phyloP scores from a whole-genome alignment of 2,329 filamentous ascomycete genomes.

The Knufia fluminis region DNA sequence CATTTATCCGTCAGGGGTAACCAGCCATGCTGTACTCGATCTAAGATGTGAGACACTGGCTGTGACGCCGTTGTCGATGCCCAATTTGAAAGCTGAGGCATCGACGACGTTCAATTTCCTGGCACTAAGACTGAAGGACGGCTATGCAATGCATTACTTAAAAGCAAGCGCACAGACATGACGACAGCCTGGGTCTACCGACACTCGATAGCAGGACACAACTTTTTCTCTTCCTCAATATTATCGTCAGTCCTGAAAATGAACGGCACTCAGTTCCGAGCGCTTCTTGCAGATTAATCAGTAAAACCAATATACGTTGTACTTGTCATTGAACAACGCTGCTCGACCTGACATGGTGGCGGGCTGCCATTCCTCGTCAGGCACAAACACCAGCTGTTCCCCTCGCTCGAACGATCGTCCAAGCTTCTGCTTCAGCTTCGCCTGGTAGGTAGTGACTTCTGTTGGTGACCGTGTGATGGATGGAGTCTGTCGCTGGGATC shows the following conservation, averaged over 20 bases:
- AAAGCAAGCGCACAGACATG: conserved; percentile 1
- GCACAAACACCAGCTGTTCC: conserved; percentile 1
- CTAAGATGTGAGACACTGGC: background rate
- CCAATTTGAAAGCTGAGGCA: conserved; percentile 5
- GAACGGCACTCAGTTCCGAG: conserved; percentile 1
- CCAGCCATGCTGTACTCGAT: background rate
- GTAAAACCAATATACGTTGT: background rate
- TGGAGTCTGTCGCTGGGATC: conserved; percentile 2
- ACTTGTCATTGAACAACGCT: conserved; percentile 1
- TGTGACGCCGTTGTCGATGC: conserved; percentile 1
- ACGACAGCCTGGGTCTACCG: conserved; percentile 1
- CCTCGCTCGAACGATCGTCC: background rate
- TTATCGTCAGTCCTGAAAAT: conserved; percentile 1
- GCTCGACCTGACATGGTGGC: conserved; percentile 2
- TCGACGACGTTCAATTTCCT: conserved; percentile 27
- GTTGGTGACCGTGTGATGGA: background rate
- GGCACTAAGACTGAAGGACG: conserved; percentile 1
- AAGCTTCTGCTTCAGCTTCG: background rate
- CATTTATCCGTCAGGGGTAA: too few species aligned
- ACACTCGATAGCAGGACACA: conserved; percentile 2
- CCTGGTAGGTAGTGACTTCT: background rate
- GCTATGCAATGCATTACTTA: conserved; percentile 1
- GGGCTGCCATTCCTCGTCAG: background rate
- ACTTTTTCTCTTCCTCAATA: conserved; percentile 1
- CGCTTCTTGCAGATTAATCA: conserved; percentile 3